Conservation (phyloP, 2,329 filamentous ascomycete genomes). For the Aspergillus sp. region DNA sequence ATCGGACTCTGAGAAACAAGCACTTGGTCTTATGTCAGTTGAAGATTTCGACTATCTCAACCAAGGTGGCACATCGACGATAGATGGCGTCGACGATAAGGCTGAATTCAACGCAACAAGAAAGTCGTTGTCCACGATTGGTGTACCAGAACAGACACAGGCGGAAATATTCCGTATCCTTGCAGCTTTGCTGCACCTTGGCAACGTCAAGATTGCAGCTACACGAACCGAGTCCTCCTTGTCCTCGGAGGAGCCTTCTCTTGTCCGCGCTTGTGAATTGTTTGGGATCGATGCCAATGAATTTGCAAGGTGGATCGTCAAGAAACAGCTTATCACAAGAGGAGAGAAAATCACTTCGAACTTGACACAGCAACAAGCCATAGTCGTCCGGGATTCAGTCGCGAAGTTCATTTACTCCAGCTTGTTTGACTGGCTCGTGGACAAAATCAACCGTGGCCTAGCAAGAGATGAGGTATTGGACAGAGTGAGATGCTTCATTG, state of each 20-base stretch:
- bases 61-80: constrained; percentile 82
- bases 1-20: constrained; percentile 72
- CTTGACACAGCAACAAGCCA: constrained; percentile 83
- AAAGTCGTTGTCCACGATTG: constrained; percentile 79
- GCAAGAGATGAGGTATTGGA: constrained; percentile 81
- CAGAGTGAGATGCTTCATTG: constrained; percentile 84
- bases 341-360: constrained; percentile 98
- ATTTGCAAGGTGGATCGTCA: constrained; percentile 97
- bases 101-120: constrained; percentile 87
- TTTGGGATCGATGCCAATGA: constrained; percentile 79
- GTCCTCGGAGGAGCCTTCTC: constrained; percentile 69
- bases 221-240: constrained; percentile 83
- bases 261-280: constrained; percentile 73
- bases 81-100: constrained; percentile 92
- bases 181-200: constrained; percentile 84
- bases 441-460: constrained; percentile 85
- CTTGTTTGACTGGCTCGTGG: constrained; percentile 98
- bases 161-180: constrained; percentile 81
- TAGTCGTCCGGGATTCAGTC: constrained; percentile 92
- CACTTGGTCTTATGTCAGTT: constrained; percentile 69
- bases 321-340: constrained; percentile 94
- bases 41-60: constrained; percentile 96
- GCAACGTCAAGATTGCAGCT: constrained; percentile 92
- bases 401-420: constrained; percentile 99
- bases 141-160: constrained; percentile 68